Base-by-base conservation (phyloP, 2,329 filamentous ascomycete species). In the Trichoderma aggressivum region DNA sequence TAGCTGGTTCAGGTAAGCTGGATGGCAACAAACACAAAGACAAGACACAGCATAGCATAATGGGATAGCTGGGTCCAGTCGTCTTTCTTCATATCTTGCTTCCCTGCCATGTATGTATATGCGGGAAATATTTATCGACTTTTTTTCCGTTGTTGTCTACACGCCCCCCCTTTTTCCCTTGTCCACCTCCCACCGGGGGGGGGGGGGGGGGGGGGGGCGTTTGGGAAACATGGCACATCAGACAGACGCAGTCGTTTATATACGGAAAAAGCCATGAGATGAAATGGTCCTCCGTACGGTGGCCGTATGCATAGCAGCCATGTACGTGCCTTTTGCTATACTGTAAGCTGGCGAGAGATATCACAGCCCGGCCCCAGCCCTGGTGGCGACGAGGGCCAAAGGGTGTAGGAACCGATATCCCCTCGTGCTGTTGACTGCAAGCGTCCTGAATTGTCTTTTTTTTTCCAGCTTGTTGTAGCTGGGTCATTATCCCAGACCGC, bases 1-100 rank as follows among this genome's bases (percentile, higher is more conserved):
- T 67, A 67, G 58, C 50, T 63, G 50, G 39, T 70, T 70, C 34
- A 30, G 47, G 50, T 55, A 70, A 70, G 59, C 59, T 70, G 59
- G 50, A 36, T 16, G 66, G 50, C 30, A 47, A 58, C 56, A 43
- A 43, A n/a, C 16, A 53, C 47, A 53, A 43, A 43, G 39, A 43
- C n/a, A 53, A 53, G 21, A 14, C 47, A 53, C n/a, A 53, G 47
- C 47, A 53, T 21, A 59, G 28, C 28, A 34, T 12, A 50, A 21
- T n/a, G 43, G 39, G 14, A 61, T 7, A 68, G 32, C 26, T 32
- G n/a, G n/a, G 11, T 16, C 16, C 21, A 39, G 32, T 43, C 34
- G 50, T 50, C 10, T 50, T 50, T 50, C n/a, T 28, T 28, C 43
- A 50, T 26, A 55, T 56, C 39, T 12, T 56, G 39, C 39, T 43